A percentile compares a stretch with the other conserved stretches of the same genome.
Conservation (phyloP, 108 stramenopile species). For the Skeletonema marinoi region DNA sequence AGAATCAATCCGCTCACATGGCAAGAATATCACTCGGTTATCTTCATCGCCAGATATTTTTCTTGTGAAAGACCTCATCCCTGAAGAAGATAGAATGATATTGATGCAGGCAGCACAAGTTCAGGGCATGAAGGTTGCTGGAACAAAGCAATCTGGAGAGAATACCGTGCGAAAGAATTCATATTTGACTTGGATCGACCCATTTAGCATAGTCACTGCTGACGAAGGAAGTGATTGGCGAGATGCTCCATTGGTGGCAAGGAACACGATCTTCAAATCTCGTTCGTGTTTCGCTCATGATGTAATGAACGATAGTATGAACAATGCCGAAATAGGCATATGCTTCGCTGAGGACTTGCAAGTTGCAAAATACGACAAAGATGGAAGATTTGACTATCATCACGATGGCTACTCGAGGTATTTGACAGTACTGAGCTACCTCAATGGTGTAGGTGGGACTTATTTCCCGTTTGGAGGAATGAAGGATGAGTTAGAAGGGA, state of each 20-base stretch:
- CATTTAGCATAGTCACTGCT: not conserved
- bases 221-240: not conserved
- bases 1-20: not conserved
- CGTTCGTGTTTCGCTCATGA: conserved; percentile 26
- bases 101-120: conserved; percentile 13
- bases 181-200: conserved; percentile 44
- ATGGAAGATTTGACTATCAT: conserved; percentile 47
- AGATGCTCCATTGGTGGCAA: conserved; percentile 1
- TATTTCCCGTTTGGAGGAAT: conserved; percentile 52
- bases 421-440: conserved; percentile 51
- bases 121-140: conserved; percentile 44
- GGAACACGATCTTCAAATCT: conserved; percentile 10
- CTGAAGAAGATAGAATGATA: not conserved
- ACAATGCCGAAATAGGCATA: conserved; percentile 7
- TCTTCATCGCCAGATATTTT: conserved; percentile 33
- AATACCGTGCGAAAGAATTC: conserved; percentile 36
- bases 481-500: not conserved
- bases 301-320: conserved; percentile 20
- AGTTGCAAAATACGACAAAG: conserved; percentile 44
- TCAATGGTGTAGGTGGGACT: conserved; percentile 62
- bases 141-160: conserved; percentile 16
- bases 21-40: conserved; percentile 21
- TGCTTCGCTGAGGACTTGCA: conserved; percentile 48
- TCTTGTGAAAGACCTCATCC: conserved; percentile 9
- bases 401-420: conserved; percentile 49